Conservation (phyloP, 225 moss, liverwort and hornwort genomes). For the Straminergon stramineum region DNA sequence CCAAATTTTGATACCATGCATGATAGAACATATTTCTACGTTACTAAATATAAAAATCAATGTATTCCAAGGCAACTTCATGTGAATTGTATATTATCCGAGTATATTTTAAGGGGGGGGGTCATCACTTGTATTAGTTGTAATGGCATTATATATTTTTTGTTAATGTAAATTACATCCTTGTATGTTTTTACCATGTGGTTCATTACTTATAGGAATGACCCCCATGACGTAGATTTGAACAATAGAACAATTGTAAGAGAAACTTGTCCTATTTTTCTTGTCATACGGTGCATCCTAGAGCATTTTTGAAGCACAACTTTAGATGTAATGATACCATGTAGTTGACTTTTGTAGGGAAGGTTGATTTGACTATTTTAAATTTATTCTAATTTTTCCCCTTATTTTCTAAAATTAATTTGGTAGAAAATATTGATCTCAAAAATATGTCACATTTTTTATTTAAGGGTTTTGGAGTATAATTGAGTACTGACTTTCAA, state of each 20-base stretch:
- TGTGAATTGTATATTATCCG: fast-evolving
- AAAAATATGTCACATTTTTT: background rate
- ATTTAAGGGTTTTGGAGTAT: too few species aligned
- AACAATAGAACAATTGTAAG: background rate
- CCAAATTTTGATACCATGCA: too few species aligned
- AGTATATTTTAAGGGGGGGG: background rate
- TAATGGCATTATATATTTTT: background rate
- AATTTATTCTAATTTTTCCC: background rate
- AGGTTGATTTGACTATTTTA: background rate
- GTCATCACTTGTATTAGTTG: background rate
- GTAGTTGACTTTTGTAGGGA: fast-evolving
- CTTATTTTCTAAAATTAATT: background rate
- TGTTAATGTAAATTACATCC: background rate
- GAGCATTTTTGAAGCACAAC: too few species aligned
- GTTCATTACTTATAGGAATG: background rate
- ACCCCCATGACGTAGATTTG: too few species aligned
- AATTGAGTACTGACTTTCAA: background rate
- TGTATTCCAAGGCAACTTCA: background rate
- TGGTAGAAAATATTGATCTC: background rate
- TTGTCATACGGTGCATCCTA: fast-evolving
- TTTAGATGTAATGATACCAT: background rate
- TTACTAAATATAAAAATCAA: too few species aligned
- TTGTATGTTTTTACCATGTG: background rate
- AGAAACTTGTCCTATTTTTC: background rate
- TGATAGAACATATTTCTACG: too few species aligned